These are phyloP conservation scores for Alternaria longipes DNA, from an alignment of 2,329 filamentous ascomycete genomes.

Conservation along the genomic window DNA sequence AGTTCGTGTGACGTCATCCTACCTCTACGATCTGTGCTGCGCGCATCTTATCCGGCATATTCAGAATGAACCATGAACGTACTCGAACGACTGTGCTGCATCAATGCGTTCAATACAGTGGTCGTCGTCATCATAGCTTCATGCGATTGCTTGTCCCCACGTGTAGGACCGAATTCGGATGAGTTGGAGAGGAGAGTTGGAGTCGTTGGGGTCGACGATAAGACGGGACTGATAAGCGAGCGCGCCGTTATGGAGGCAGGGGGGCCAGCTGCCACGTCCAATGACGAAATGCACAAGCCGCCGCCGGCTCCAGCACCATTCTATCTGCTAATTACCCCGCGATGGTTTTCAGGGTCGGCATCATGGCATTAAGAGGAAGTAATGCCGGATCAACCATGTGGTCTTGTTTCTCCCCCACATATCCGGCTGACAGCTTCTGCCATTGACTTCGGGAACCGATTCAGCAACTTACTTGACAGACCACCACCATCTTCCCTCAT, in stretches of 20 bases:
- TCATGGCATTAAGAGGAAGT: constrained; percentile 13
- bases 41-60: constrained; percentile 23
- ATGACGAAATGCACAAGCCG: constrained; percentile 8
- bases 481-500: neutral
- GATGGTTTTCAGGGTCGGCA: constrained; percentile 6
- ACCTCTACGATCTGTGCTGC: constrained; percentile 32
- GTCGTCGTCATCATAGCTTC: neutral
- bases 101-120: neutral
- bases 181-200: constrained; percentile 10
- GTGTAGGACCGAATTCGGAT: neutral
- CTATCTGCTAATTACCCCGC: constrained; percentile 24
- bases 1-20: constrained; percentile 16
- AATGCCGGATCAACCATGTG: neutral
- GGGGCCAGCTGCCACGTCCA: neutral
- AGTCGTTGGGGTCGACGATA: constrained; percentile 9
- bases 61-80: neutral
- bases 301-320: constrained; percentile 15
- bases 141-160: neutral
- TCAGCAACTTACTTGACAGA: neutral
- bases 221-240: constrained; percentile 4
- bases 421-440: neutral
- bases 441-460: neutral
- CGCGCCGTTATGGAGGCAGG: neutral
- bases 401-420: neutral
- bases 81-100: neutral